Percentiles rank a stretch among this genome's conserved stretches.
Evolutionary conservation across 179 eudicot species (phyloP).

Genomic region (Vitellaria paradoxa): DNA sequence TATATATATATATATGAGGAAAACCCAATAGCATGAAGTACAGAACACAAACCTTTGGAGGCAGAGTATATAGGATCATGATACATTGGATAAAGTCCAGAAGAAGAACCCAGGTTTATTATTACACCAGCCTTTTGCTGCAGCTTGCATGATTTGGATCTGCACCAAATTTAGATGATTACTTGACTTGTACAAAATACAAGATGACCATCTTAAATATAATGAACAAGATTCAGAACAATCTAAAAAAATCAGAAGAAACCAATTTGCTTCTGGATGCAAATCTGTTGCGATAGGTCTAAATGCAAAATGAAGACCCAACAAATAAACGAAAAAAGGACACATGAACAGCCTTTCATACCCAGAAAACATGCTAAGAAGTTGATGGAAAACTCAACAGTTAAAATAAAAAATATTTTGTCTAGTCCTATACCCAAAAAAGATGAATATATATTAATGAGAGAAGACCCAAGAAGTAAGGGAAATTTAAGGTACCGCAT

Average conservation of each 20-base stretch:
- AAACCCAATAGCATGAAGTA: constrained; percentile 2
- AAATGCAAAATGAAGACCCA: not conserved
- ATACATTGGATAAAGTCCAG: constrained; percentile 84
- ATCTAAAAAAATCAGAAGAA: not conserved
- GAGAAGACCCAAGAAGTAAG: too few relatives aligned
- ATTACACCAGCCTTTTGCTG: constrained; percentile 70
- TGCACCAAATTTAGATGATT: constrained; percentile 23
- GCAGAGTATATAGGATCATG: constrained; percentile 77
- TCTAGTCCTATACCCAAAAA: not conserved
- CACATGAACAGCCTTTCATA: not conserved
- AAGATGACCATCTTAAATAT: not conserved
- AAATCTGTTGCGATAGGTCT: not conserved
- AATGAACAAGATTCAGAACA: not conserved
- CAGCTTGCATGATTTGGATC: constrained; percentile 78
- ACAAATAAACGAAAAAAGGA: not conserved
- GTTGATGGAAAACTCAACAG: not conserved
- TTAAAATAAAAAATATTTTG: not conserved
- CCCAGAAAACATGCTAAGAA: not conserved
- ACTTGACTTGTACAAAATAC: not conserved
- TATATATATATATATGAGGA: not conserved
- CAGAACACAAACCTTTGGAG: constrained; percentile 68
- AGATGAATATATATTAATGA: too few relatives aligned
- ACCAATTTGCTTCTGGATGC: not conserved
- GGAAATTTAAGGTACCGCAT: too few relatives aligned
- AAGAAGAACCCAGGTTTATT: constrained; percentile 78